phyloP scores from a whole-genome alignment of 352 stramenopile genomes.

The Phytophthora megakarya region DNA sequence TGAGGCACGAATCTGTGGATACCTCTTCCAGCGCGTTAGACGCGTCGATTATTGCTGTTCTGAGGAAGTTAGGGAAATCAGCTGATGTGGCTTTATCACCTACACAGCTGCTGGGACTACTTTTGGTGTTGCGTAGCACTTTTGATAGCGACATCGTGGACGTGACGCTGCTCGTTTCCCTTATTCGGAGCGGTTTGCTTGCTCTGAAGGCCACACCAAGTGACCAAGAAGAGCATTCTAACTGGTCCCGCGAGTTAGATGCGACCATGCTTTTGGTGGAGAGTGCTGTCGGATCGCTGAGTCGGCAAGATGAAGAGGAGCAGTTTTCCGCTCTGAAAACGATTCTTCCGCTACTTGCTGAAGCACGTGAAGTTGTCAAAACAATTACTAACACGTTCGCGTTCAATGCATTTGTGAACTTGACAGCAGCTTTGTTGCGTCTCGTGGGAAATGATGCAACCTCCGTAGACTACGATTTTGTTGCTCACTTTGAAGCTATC shows the following conservation, averaged over 20 bases:
- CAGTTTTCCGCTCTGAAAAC: conserved; percentile 19
- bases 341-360: conserved; percentile 28
- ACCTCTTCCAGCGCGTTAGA: background rate
- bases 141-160: background rate
- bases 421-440: conserved; percentile 43
- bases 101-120: conserved; percentile 40
- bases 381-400: conserved; percentile 7
- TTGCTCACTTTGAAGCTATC: conserved; percentile 38
- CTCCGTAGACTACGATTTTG: conserved; percentile 43
- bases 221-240: background rate
- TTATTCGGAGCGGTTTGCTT: conserved; percentile 28
- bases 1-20: conserved; percentile 29
- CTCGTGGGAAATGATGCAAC: conserved; percentile 27
- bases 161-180: conserved; percentile 20
- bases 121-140: conserved; percentile 41
- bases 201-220: conserved; percentile 19
- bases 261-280: conserved; percentile 29
- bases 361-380: conserved; percentile 29
- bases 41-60: conserved; percentile 7
- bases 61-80: conserved; percentile 35
- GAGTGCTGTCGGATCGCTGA: conserved; percentile 16
- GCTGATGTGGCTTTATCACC: conserved; percentile 37
- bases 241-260: conserved; percentile 7
- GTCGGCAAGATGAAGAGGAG: conserved; percentile 16
- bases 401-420: conserved; percentile 42